Conservation (phyloP, 116 monocot genomes). For the Phalaenopsis hybrid region DNA sequence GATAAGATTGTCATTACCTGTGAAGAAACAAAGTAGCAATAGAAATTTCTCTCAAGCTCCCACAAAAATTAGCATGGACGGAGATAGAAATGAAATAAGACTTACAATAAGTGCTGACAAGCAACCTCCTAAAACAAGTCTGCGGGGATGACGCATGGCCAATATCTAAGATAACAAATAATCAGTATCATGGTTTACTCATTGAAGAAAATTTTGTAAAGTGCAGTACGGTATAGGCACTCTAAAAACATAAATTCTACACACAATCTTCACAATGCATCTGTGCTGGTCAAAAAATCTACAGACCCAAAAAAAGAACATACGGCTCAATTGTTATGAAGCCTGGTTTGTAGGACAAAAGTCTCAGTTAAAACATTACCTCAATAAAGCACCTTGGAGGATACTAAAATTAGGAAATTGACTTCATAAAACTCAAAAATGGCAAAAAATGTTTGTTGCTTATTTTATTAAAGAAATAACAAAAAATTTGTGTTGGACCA, state of each 20-base stretch:
- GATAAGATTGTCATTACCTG: conserved; percentile 95
- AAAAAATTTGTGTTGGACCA: too few species aligned
- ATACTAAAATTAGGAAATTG: neutral
- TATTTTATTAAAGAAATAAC: too few species aligned
- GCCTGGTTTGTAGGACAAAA: neutral
- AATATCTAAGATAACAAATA: conserved; percentile 50
- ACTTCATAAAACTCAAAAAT: too few species aligned
- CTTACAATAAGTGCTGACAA: conserved; percentile 78
- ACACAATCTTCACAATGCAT: neutral
- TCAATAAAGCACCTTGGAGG: neutral
- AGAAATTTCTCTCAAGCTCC: neutral
- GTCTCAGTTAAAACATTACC: conserved; percentile 1
- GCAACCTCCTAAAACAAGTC: conserved; percentile 76
- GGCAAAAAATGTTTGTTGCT: too few species aligned
- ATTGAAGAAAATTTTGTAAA: neutral
- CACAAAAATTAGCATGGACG: neutral
- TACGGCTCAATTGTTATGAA: neutral
- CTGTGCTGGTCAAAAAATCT: neutral
- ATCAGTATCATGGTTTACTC: neutral
- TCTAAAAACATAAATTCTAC: neutral
- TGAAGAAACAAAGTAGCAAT: neutral
- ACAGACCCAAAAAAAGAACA: neutral
- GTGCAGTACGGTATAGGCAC: neutral
- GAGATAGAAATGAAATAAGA: conserved; percentile 12
- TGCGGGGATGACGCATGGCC: conserved; percentile 96